Percentiles rank a stretch among this genome's conserved stretches.
phyloP scores from a whole-genome alignment of 768 basidiomycete species.

The Basidioascus undulatus region DNA sequence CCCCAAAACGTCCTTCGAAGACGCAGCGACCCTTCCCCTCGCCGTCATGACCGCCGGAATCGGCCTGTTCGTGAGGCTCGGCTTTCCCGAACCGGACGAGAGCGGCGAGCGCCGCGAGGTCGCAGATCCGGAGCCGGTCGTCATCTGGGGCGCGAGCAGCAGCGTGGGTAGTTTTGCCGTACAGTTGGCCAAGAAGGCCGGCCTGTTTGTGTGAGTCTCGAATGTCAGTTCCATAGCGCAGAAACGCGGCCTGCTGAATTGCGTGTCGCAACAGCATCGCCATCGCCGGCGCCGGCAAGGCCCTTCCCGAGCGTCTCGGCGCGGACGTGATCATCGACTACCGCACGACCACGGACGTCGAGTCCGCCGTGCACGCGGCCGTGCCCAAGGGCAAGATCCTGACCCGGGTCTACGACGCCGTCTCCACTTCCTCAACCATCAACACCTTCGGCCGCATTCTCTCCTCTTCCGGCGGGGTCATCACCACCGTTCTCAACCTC shows the following conservation, averaged over 20 bases:
- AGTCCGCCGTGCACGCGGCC: neutral
- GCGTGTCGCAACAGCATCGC: slow-evolving; percentile 12
- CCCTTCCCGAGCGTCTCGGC: slow-evolving; percentile 7
- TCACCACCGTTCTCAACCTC: slow-evolving; percentile 6
- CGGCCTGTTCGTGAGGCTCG: slow-evolving; percentile 9
- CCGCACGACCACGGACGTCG: slow-evolving; percentile 3
- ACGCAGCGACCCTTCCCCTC: slow-evolving; percentile 12
- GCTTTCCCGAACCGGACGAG: slow-evolving; percentile 2
- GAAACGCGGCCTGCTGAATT: no score
- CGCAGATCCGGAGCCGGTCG: neutral
- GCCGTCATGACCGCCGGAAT: slow-evolving; percentile 13
- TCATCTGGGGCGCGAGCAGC: slow-evolving; percentile 8
- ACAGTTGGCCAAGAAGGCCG: slow-evolving; percentile 12
- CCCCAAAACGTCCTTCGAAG: slow-evolving; percentile 8
- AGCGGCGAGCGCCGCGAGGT: neutral
- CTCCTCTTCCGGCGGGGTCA: slow-evolving; percentile 4
- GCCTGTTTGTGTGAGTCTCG: no score
- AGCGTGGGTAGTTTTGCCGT: slow-evolving; percentile 12
- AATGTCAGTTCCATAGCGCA: no score
- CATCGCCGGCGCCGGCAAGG: slow-evolving; percentile 7
- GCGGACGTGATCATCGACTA: slow-evolving; percentile 13
- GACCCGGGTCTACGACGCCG: slow-evolving; percentile 9
- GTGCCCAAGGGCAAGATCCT: slow-evolving; percentile 2
- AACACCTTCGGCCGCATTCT: slow-evolving; percentile 3
- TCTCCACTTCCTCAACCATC: slow-evolving; percentile 1